Evolutionary conservation across 1,284 basidiomycete species (phyloP), one percentile per base, ranked within the genome.

Genomic region (Pseudozyma flocculosa): DNA sequence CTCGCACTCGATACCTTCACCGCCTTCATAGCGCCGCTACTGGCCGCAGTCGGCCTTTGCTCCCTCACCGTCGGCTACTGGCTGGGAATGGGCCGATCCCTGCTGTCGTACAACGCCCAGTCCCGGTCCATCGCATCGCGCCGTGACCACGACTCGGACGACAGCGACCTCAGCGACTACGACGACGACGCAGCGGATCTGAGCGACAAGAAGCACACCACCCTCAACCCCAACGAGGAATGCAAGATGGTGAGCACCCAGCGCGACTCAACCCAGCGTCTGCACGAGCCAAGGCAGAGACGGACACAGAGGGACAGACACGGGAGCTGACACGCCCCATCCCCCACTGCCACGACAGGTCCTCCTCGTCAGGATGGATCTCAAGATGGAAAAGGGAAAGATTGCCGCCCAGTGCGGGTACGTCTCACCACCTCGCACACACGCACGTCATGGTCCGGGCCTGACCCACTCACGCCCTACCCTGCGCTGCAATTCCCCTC

Each of bases 341-440:
- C 14, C 47, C 14, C 21, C 34, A 3, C 5, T 22, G 14, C 15
- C 21, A 47, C 22, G 18, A 18, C 18, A 63, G 60, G 44, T 75
- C 26, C 47, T 78, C 1, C 63, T 69, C 15, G 75, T 78, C 0
- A 55, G 75, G 14, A 73, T 63, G 52, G 75, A 78, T 40, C 54
- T 78, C 40, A 78, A 78, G 55, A 78, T 78, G 75, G 74, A 76
- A 40, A 78, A 75, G 64, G 75, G 75, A 24, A 78, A 78, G 59
- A 76, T 76, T 21, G 75, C 75, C 0, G 74, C 75, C 1, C 75
- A 78, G 51, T 78, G 75, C 51, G 61, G 70, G 62, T 59, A 42
- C 18, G 59, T 58, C 11, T 15, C 2, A 2, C 17, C 29, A 13
- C 13, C 29, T 29, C 29, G 13, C 7, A 29, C 13, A 13, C 29